A percentile compares a stretch with the other conserved stretches of the same genome.
phyloP scores from a whole-genome alignment of 495 filamentous ascomycete species.

The Neurospora pannonica region DNA sequence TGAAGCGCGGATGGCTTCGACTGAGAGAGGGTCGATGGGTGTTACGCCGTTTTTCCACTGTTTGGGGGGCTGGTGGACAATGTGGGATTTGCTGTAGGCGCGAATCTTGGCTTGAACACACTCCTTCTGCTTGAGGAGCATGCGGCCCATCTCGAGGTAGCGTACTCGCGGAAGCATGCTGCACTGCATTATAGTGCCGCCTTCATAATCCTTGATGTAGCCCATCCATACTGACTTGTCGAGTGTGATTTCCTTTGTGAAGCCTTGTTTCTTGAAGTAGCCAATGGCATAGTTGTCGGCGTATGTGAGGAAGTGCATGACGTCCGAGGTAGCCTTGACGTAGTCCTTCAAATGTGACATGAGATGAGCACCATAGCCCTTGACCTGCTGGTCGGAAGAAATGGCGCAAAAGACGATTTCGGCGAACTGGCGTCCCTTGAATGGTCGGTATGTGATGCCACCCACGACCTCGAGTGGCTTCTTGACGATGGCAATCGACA shows the following conservation, averaged over 20 bases:
- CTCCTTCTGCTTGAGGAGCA: slow-evolving; percentile 97
- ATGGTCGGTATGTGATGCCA: slow-evolving; percentile 94
- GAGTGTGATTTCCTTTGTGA: slow-evolving; percentile 95
- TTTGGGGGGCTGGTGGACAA: slow-evolving; percentile 74
- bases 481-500: slow-evolving; percentile 96
- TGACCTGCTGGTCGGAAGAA: slow-evolving; percentile 95
- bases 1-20: slow-evolving; percentile 75
- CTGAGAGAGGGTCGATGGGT: slow-evolving; percentile 72
- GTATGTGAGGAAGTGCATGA: slow-evolving; percentile 98
- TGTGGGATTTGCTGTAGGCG: slow-evolving; percentile 78
- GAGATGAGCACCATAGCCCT: slow-evolving; percentile 93
- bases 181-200: slow-evolving; percentile 98
- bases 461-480: slow-evolving; percentile 91
- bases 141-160: slow-evolving; percentile 86
- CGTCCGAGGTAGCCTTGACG: slow-evolving; percentile 89
- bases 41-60: slow-evolving; percentile 55
- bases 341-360: slow-evolving; percentile 99
- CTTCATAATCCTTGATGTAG: slow-evolving; percentile 99
- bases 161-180: slow-evolving; percentile 92
- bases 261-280: slow-evolving; percentile 98
- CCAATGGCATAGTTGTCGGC: slow-evolving; percentile 98
- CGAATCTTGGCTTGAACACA: slow-evolving; percentile 89
- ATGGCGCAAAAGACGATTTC: slow-evolving; percentile 99
- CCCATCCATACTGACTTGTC: slow-evolving; percentile 94
- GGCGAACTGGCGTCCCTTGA: slow-evolving; percentile 85